Evolutionary conservation across 177 flowering plant species (phyloP).

Genomic region (Telopea speciosissima): DNA sequence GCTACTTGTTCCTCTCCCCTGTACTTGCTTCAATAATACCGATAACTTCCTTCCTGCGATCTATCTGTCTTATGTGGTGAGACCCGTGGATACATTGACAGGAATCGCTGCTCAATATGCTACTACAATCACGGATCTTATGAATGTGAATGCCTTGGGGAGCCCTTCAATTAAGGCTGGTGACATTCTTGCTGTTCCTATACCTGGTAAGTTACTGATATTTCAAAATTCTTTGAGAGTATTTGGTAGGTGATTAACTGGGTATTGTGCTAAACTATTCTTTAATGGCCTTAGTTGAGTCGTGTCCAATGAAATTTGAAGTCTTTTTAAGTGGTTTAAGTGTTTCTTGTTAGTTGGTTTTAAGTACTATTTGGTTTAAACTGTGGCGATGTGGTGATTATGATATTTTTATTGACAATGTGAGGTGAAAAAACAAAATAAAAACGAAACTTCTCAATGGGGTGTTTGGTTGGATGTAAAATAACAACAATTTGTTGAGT

Average conservation of each 20-base stretch:
- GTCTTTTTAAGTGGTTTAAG: not conserved
- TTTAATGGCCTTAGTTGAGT: not conserved
- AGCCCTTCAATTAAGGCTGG: slow-evolving; percentile 45
- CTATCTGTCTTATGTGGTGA: slow-evolving; percentile 79
- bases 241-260: too few species aligned
- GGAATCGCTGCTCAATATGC: slow-evolving; percentile 61
- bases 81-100: slow-evolving; percentile 44
- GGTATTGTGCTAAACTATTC: too few species aligned
- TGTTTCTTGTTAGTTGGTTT: not conserved
- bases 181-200: slow-evolving; percentile 84
- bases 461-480: too few species aligned
- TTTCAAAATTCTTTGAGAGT: too few species aligned
- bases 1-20: slow-evolving; percentile 78
- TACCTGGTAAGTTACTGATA: slow-evolving; percentile 52
- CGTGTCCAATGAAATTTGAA: not conserved
- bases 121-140: slow-evolving; percentile 74
- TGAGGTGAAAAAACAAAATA: too few species aligned
- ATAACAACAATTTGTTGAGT: too few species aligned
- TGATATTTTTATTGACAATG: too few species aligned
- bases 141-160: slow-evolving; percentile 90
- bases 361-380: not conserved
- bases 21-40: slow-evolving; percentile 81
- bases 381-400: too few species aligned
- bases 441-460: too few species aligned
- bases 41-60: slow-evolving; percentile 71